Evolutionary conservation across 345 rosid species (phyloP), one percentile per base, ranked within the genome.

Genomic region (Corchorus capsularis): DNA sequence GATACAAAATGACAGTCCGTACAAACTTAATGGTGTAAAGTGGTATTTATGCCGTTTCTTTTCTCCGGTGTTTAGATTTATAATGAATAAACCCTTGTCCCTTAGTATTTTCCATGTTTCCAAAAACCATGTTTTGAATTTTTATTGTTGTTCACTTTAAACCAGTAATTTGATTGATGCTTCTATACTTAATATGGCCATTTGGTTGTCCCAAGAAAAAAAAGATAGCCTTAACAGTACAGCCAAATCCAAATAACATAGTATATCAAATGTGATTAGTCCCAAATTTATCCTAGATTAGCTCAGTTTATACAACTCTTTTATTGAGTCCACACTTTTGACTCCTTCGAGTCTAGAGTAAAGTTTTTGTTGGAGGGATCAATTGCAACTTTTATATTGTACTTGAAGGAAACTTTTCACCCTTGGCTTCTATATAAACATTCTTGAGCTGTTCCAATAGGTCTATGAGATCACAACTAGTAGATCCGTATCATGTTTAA

Each of bases 101-200:
- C 99, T 47, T 98, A 93, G 97, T 87, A 69, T 89, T 84, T 19
- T 98, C 99, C 98, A 93, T 95, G 86, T 95, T 95, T 55, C 97
- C 98, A 74, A 95, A 92, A 70, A 92, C 99, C 97, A 95, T 95
- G 72, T 94, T 89, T 47, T 95, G 99, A 73, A 95, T 87, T 77
- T 95, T 95, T 60, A 95, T 98, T 0, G 99, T 98, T 60, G 98
- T 93, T 70, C 99, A 98, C 77, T 85, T 92, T 72, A 95, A 75
- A 9, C 99, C 99, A 1, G 85, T 89, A 66, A 95, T 95, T 74
- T 93, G 94, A 81, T 95, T 95, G 82, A 95, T 95, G 81, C 84
- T 89, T 77, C 99, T 81, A 76, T 92, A 95, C 85, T 93, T 95
- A 19, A 32, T 89, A 32, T 89, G 13, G 98, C 97, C 74, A 98